Evolutionary conservation across 352 stramenopile genomes (phyloP), one percentile per base, ranked within the genome.

Genomic region (Phytophthora palmivora): DNA sequence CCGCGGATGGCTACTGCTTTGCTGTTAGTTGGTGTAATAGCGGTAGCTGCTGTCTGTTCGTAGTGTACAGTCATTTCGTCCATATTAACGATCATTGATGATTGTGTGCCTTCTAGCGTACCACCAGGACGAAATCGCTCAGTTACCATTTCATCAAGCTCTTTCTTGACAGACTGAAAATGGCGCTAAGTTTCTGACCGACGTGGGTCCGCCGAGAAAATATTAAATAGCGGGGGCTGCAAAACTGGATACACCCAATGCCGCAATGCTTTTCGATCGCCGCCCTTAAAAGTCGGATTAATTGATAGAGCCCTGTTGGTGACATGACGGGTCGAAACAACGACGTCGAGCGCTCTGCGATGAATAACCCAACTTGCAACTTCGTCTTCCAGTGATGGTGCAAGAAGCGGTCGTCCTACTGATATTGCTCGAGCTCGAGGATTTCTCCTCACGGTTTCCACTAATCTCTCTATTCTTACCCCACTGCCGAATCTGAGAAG

Each of bases 221-320:
- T 14, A 41, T 61, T 5, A 53, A 19, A 9, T 16, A 42, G 6
- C 38, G n/a, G 22, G 15, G 33, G 54, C 4, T 41, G 33, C 2
- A 54, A 24, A 21, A 49, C 53, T 19, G 34, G 54, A 19, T 62
- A 62, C 18, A 62, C 32, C 43, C 54, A 62, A 11, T 21, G 12
- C 28, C 42, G 24, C 21, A 54, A 30, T 33, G 43, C 12, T 8
- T 30, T 32, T 1, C 36, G 24, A 9, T 53, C 36, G 1, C 43
- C 54, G 18, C 22, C 15, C 2, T 32, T 33, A 28, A 54, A 61
- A 6, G n/a, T 22, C 16, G 42, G 33, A n/a, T 61, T 34, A 6
- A 53, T 39, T 15, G 53, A 43, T 9, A 61, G 19, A 28, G 43
- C 53, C 22, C 39, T 52, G n/a, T 41, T 42, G n/a, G 52, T 51